Percentiles rank a stretch among this genome's conserved stretches.
phyloP scores from a whole-genome alignment of 495 filamentous ascomycete genomes.

The Hyphodiscus hymeniophilus region DNA sequence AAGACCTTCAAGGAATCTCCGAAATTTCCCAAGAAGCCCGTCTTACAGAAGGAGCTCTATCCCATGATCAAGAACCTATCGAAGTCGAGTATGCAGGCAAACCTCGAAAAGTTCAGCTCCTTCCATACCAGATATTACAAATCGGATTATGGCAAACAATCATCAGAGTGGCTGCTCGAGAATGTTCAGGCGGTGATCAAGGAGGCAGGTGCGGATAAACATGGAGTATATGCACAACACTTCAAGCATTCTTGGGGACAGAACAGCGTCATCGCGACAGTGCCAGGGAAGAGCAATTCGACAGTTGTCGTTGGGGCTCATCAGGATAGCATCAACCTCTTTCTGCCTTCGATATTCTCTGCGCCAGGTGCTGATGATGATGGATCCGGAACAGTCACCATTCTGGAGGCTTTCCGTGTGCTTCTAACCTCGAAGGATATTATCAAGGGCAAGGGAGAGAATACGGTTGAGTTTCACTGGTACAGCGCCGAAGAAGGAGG shows the following conservation, averaged over 20 bases:
- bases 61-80: conserved; percentile 60
- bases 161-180: conserved; percentile 77
- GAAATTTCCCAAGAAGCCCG: conserved; percentile 59
- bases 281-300: conserved; percentile 78
- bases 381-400: conserved; percentile 50
- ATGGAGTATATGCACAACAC: conserved; percentile 58
- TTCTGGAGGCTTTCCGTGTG: conserved; percentile 52
- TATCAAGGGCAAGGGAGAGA: conserved; percentile 45
- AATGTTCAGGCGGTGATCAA: conserved; percentile 67
- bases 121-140: conserved; percentile 90
- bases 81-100: conserved; percentile 67
- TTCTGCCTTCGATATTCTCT: conserved; percentile 73
- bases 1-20: conserved; percentile 31
- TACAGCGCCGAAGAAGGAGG: conserved; percentile 91
- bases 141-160: conserved; percentile 76
- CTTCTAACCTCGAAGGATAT: conserved; percentile 39
- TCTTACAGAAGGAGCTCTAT: conserved; percentile 55
- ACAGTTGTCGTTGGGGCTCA: conserved; percentile 69
- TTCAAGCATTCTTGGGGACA: conserved; percentile 88
- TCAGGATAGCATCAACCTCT: conserved; percentile 37
- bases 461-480: conserved; percentile 95
- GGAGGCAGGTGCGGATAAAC: conserved; percentile 56
- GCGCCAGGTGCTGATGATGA: conserved; percentile 55
- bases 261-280: conserved; percentile 82
- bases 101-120: conserved; percentile 69